Conservation (phyloP, 768 basidiomycete genomes). For the Hygrophorus russula region DNA sequence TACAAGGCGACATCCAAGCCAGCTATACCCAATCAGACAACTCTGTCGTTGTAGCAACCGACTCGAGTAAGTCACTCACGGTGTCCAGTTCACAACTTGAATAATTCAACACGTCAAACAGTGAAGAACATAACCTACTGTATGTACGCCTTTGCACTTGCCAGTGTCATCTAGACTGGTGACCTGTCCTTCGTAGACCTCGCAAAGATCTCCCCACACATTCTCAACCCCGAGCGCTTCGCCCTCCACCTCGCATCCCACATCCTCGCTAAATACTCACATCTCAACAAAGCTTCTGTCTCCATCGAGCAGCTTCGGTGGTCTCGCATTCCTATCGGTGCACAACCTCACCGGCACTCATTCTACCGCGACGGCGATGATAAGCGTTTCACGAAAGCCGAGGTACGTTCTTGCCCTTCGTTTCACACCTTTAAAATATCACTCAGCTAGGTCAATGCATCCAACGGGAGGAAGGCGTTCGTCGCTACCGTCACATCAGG, state of each 20-base stretch:
- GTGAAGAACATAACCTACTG: constrained; percentile 65
- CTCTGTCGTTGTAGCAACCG: constrained; percentile 79
- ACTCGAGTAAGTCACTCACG: constrained; percentile 54
- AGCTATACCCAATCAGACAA: constrained; percentile 90
- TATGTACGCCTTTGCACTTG: constrained; percentile 15
- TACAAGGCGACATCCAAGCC: constrained; percentile 76
- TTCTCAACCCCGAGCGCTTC: constrained; percentile 76
- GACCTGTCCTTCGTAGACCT: constrained; percentile 37
- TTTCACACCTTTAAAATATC: not conserved
- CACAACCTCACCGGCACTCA: constrained; percentile 57
- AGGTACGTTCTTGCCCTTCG: constrained; percentile 23
- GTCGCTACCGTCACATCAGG: constrained; percentile 57
- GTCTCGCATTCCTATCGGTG: constrained; percentile 56
- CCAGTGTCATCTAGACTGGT: not conserved
- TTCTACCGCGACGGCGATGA: constrained; percentile 90
- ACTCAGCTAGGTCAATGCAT: constrained; percentile 48
- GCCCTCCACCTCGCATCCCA: constrained; percentile 81
- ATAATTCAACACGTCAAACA: constrained; percentile 13
- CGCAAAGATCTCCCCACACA: constrained; percentile 82
- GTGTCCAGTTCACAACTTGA: not conserved
- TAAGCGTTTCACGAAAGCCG: constrained; percentile 55
- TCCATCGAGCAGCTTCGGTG: constrained; percentile 76
- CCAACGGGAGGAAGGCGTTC: constrained; percentile 48
- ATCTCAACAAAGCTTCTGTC: constrained; percentile 60
- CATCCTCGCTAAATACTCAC: constrained; percentile 70